Evolutionary conservation across 768 basidiomycete genomes (phyloP).

Genomic region (Suillus clintonianus): DNA sequence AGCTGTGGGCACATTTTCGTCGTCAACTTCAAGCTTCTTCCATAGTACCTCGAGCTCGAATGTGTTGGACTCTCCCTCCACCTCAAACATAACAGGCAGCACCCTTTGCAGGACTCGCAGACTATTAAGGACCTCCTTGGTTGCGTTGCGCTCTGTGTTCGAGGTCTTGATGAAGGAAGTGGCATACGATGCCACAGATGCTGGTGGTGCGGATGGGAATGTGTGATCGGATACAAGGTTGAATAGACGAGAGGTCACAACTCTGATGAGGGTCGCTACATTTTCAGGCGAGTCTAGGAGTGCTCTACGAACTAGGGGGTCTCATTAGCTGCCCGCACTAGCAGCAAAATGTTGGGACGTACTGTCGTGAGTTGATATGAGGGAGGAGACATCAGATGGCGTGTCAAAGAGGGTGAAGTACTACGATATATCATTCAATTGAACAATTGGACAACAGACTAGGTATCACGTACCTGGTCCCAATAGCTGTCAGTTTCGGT

Average conservation of each 20-base stretch:
- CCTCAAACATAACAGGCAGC: conserved; percentile 86
- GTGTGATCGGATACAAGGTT: conserved; percentile 78
- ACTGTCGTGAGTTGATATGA: conserved; percentile 87
- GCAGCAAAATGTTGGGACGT: conserved; percentile 30
- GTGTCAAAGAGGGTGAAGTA: conserved; percentile 87
- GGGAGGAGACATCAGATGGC: conserved; percentile 86
- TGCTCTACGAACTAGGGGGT: conserved; percentile 70
- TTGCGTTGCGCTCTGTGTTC: conserved; percentile 61
- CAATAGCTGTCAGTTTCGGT: conserved; percentile 78
- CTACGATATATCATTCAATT: conserved; percentile 38
- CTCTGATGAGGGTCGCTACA: conserved; percentile 76
- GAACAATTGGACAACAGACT: neutral
- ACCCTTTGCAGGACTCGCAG: conserved; percentile 88
- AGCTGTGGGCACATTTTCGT: conserved; percentile 26
- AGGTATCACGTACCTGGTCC: conserved; percentile 67
- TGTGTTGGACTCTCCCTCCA: conserved; percentile 66
- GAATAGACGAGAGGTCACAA: conserved; percentile 68
- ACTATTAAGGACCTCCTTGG: conserved; percentile 89
- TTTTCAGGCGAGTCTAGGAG: conserved; percentile 85
- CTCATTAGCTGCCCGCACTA: conserved; percentile 10
- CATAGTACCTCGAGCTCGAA: conserved; percentile 86
- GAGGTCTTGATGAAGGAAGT: conserved; percentile 68
- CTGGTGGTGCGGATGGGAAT: conserved; percentile 59
- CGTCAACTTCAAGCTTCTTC: conserved; percentile 61
- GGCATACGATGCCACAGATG: conserved; percentile 66